phyloP scores from a whole-genome alignment of 2,329 filamentous ascomycete genomes.

The Rugonectria rugulosa region DNA sequence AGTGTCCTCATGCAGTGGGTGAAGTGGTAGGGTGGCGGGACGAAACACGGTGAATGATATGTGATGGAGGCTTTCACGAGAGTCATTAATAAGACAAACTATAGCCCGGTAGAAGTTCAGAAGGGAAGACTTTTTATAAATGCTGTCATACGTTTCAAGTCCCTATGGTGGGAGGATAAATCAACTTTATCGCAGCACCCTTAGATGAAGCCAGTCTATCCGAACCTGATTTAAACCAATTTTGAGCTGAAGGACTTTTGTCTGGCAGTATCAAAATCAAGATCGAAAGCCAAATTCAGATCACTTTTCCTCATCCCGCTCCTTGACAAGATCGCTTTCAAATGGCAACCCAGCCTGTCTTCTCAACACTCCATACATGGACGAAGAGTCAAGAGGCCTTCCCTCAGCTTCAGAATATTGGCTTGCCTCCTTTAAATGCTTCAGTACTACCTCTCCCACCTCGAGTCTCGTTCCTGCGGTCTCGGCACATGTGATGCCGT shows the following conservation, averaged over 20 bases:
- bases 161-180: too few relatives aligned
- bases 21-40: too few relatives aligned
- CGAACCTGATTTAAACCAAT: conserved; percentile 43
- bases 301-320: conserved; percentile 33
- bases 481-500: conserved; percentile 54
- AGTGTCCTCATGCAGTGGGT: too few relatives aligned
- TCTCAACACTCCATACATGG: conserved; percentile 58
- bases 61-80: too few relatives aligned
- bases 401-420: conserved; percentile 43
- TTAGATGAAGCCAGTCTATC: conserved; percentile 48
- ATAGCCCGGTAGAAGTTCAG: too few relatives aligned
- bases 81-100: too few relatives aligned
- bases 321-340: conserved; percentile 48
- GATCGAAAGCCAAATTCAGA: neutral
- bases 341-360: conserved; percentile 52
- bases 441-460: conserved; percentile 52
- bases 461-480: conserved; percentile 48
- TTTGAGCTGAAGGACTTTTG: too few relatives aligned
- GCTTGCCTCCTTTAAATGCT: conserved; percentile 53
- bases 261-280: too few relatives aligned
- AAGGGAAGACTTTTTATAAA: too few relatives aligned
- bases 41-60: too few relatives aligned
- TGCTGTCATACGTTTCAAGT: too few relatives aligned
- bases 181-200: too few relatives aligned
- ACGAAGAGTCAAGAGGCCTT: conserved; percentile 55